Conservation (phyloP, 108 stramenopile species). For the Stephanodiscus minutulus region DNA sequence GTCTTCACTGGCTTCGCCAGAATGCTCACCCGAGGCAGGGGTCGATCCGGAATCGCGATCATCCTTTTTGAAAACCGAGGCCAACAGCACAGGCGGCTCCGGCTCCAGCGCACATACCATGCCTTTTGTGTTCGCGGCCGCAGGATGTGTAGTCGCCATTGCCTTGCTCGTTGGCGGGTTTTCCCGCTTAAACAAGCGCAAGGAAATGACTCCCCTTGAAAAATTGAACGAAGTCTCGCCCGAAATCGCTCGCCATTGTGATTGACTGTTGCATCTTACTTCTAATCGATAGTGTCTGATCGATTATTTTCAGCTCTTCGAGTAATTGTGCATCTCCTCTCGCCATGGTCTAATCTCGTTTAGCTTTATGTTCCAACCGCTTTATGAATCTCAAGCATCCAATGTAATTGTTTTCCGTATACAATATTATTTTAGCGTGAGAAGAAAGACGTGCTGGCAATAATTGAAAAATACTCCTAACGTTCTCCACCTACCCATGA, state of each 20-base stretch:
- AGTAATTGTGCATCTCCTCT: too few species aligned
- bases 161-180: constrained; percentile 5
- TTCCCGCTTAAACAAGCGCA: constrained; percentile 4
- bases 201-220: not conserved
- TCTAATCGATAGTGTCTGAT: too few species aligned
- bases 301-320: too few species aligned
- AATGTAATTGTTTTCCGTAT: too few species aligned
- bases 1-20: not conserved
- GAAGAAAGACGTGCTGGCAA: too few species aligned
- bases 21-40: not conserved
- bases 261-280: not conserved
- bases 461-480: too few species aligned
- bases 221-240: constrained; percentile 3
- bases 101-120: not conserved
- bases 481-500: too few species aligned
- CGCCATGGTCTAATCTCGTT: too few species aligned
- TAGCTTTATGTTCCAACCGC: too few species aligned
- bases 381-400: too few species aligned
- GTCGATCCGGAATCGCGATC: not conserved
- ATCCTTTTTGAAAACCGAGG: not conserved
- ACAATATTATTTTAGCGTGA: not conserved
- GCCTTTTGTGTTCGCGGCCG: not conserved
- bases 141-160: constrained; percentile 11
- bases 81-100: not conserved
- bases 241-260: too few species aligned